Conservation (phyloP, 805 yeast genomes). For the Brettanomyces sp. region DNA sequence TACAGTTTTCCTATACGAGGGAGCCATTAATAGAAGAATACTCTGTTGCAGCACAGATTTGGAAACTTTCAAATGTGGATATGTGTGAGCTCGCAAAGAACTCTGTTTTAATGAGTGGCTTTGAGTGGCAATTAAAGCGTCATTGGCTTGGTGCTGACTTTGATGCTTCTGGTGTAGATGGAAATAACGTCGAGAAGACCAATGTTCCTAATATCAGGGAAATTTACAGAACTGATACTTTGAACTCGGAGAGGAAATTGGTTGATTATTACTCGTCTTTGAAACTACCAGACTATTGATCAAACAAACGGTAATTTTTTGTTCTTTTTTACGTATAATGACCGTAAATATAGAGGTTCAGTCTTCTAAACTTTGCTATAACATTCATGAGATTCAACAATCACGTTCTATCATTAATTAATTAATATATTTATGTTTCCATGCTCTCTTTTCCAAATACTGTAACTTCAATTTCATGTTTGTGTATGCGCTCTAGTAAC, state of each 20-base stretch:
- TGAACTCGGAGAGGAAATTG: constrained; percentile 59
- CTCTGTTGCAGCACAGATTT: constrained; percentile 96
- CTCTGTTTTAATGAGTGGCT: constrained; percentile 90
- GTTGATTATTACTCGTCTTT: constrained; percentile 44
- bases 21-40: constrained; percentile 97
- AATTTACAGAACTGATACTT: constrained; percentile 76
- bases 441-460: constrained; percentile 14
- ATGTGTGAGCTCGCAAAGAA: constrained; percentile 95
- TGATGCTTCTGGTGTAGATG: constrained; percentile 52
- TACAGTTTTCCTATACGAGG: constrained; percentile 92
- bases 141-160: constrained; percentile 86
- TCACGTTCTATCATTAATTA: too few species aligned
- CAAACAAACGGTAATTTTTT: background rate
- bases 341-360: too few species aligned
- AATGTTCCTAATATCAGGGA: constrained; percentile 89
- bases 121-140: constrained; percentile 74
- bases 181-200: constrained; percentile 86
- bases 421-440: background rate
- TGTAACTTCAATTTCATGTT: constrained; percentile 15
- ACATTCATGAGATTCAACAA: too few species aligned
- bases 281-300: background rate
- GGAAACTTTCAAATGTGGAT: constrained; percentile 87
- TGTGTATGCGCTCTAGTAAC: too few species aligned
- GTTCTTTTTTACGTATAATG: too few species aligned
- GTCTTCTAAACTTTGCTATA: too few species aligned